Conservation (phyloP, 2,329 filamentous ascomycete species). For the Fusarium piperis region DNA sequence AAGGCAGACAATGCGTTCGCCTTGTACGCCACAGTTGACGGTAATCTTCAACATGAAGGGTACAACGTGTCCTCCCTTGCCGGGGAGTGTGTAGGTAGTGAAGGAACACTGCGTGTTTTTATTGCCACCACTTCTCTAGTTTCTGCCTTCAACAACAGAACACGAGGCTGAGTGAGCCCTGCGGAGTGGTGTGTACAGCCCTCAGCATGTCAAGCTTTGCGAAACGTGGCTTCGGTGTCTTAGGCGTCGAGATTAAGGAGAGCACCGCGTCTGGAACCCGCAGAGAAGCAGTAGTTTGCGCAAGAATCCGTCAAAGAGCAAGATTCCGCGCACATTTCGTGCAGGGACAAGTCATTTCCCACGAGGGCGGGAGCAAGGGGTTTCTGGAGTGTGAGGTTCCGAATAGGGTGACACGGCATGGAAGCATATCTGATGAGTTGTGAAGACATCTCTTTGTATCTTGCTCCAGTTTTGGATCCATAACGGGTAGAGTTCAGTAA, state of each 20-base stretch:
- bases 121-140: background rate
- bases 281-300: slow-evolving; percentile 17
- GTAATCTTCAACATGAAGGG: background rate
- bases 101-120: background rate
- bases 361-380: slow-evolving; percentile 11
- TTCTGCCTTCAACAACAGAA: slow-evolving; percentile 5
- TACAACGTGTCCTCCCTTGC: background rate
- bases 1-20: background rate
- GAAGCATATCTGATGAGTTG: slow-evolving; percentile 8
- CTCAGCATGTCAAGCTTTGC: slow-evolving; percentile 23
- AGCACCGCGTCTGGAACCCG: slow-evolving; percentile 20
- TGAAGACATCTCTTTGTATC: background rate
- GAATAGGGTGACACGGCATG: slow-evolving; percentile 29
- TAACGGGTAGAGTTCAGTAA: background rate
- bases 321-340: slow-evolving; percentile 10
- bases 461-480: background rate
- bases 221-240: slow-evolving; percentile 31
- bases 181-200: slow-evolving; percentile 6
- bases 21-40: background rate
- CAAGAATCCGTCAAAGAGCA: background rate
- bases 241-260: slow-evolving; percentile 21
- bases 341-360: slow-evolving; percentile 19
- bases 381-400: slow-evolving; percentile 15
- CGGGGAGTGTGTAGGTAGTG: background rate
- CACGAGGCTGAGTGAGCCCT: background rate